phyloP scores from a whole-genome alignment of 768 basidiomycete species.

The Termitomyces sp. region DNA sequence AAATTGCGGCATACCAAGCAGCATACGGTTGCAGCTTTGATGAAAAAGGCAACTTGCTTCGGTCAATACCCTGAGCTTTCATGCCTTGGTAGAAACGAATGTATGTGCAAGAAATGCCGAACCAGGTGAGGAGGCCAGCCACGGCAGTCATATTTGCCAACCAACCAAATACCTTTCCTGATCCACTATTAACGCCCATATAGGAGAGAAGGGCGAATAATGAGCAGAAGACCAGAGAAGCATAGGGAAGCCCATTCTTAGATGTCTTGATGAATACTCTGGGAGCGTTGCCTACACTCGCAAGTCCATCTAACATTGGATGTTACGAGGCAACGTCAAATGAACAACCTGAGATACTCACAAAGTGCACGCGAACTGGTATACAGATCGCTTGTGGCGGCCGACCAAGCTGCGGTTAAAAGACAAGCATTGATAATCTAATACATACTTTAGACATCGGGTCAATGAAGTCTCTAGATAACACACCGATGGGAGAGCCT shows the following conservation, averaged over 20 bases:
- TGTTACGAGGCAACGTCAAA: constrained; percentile 1
- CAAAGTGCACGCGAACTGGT: constrained; percentile 85
- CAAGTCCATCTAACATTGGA: constrained; percentile 61
- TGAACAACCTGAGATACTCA: constrained; percentile 28
- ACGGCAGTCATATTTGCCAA: constrained; percentile 73
- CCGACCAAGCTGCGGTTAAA: constrained; percentile 89
- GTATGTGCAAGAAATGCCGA: constrained; percentile 71
- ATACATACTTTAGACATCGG: background rate
- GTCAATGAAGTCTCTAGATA: background rate
- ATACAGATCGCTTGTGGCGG: constrained; percentile 85
- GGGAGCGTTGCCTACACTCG: constrained; percentile 77
- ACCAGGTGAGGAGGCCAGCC: constrained; percentile 76
- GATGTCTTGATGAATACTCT: constrained; percentile 68
- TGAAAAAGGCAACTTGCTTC: constrained; percentile 64
- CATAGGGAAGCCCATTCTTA: constrained; percentile 70
- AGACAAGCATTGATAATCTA: constrained; percentile 80
- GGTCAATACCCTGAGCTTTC: constrained; percentile 74
- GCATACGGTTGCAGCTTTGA: constrained; percentile 68
- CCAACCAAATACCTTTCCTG: constrained; percentile 77
- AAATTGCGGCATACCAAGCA: constrained; percentile 50
- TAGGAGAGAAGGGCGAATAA: constrained; percentile 69
- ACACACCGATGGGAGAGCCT: constrained; percentile 70
- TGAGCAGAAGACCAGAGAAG: constrained; percentile 65
- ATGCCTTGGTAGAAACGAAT: constrained; percentile 82
- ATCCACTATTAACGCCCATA: constrained; percentile 67